Evolutionary conservation across 2,329 filamentous ascomycete species (phyloP), one percentile per base, ranked within the genome.

Genomic region (Passalora sequoiae): DNA sequence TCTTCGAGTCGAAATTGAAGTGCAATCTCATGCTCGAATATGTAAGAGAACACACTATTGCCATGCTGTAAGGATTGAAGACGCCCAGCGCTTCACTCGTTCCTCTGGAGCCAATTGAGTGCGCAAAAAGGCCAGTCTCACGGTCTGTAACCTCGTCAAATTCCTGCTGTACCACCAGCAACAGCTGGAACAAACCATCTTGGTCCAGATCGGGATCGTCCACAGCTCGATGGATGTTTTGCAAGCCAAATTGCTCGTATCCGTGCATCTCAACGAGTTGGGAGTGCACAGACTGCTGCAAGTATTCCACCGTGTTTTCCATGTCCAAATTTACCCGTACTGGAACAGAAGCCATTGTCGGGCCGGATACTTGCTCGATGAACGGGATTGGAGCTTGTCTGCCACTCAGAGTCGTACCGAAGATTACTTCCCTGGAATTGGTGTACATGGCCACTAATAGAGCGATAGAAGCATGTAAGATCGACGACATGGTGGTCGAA

Each of bases 181-280:
- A n/a, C 8, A 43, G 20, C 40, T 43, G 40, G 32, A 43, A 43
- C 31, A 36, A 32, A 21, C 30, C 16, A 3, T 30, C n/a, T 20
- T 38, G 31, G 10, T 25, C 40, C 21, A 30, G 7, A 12, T 19
- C 15, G 3, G 38, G 19, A 13, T 30, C 13, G 17, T 6, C 38
- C 12, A 27, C 38, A 29, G 38, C 38, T 7, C 7, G 7, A 31
- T 15, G 31, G 2, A 49, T 49, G n/a, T 45, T 40, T 25, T 33
- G 37, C 9, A 49, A 25, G n/a, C 46, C 46, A 37, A 38, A 41
- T 27, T 46, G 43, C 27, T 49, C 46, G 20, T 24, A 37, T 13
- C 21, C 29, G n/a, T 40, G 29, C 33, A 40, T 40, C 12, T 40
- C 39, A 3, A 47, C n/a, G 10, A 31, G 29, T 13, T 41, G 40